Evolutionary conservation across 108 stramenopile genomes (phyloP).

Genomic region (Cyclostephanos invisitatus): DNA sequence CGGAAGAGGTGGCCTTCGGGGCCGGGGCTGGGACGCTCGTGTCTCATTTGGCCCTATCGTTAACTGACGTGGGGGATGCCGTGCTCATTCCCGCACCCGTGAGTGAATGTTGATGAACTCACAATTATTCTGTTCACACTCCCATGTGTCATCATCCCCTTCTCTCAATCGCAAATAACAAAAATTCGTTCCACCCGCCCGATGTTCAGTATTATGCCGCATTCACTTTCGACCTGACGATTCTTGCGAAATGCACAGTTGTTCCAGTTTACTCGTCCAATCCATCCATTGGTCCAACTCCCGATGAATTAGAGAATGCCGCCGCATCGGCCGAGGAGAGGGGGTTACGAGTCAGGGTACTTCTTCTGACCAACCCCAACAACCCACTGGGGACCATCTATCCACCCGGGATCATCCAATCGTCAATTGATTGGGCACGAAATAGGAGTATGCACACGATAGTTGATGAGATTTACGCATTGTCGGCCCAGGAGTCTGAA

Average conservation of each 20-base stretch:
- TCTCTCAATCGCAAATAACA: not conserved
- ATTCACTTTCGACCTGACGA: constrained; percentile 86
- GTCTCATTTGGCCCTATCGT: constrained; percentile 63
- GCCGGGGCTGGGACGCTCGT: constrained; percentile 73
- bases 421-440: constrained; percentile 73
- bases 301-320: constrained; percentile 70
- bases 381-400: constrained; percentile 91
- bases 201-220: constrained; percentile 79
- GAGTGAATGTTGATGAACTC: not conserved
- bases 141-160: not conserved
- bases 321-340: constrained; percentile 44
- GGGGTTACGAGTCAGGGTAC: constrained; percentile 68
- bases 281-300: constrained; percentile 68
- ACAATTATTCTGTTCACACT: too few relatives aligned
- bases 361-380: constrained; percentile 89
- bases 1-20: constrained; percentile 72
- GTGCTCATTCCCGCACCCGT: constrained; percentile 88
- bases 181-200: not conserved
- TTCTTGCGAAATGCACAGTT: constrained; percentile 68
- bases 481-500: constrained; percentile 52
- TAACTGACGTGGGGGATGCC: constrained; percentile 83
- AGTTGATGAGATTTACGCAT: constrained; percentile 89
- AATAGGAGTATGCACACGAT: constrained; percentile 75
- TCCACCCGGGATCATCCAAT: constrained; percentile 50
- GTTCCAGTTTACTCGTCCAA: constrained; percentile 61